These are phyloP conservation scores for Suillus bovinus DNA, from an alignment of 768 basidiomycete genomes.

Conservation along the genomic window DNA sequence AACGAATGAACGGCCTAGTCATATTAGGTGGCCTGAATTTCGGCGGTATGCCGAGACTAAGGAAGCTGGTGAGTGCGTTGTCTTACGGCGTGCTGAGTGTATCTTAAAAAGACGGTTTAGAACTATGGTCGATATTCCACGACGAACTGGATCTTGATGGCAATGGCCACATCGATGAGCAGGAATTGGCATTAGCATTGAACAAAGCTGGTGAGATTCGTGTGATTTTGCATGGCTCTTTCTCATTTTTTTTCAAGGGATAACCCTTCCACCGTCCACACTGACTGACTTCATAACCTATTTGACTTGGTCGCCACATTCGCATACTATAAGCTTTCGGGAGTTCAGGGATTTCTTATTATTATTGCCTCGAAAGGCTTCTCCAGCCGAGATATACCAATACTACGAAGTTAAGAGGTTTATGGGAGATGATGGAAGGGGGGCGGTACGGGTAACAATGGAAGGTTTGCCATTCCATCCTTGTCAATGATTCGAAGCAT, in stretches of 20 bases:
- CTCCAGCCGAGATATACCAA: slow-evolving; percentile 81
- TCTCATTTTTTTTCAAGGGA: slow-evolving; percentile 50
- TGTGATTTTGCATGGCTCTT: slow-evolving; percentile 21
- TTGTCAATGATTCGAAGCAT: slow-evolving; percentile 19
- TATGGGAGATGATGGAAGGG: slow-evolving; percentile 74
- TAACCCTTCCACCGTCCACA: slow-evolving; percentile 66
- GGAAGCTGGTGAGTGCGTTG: slow-evolving; percentile 65
- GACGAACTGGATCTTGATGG: slow-evolving; percentile 88
- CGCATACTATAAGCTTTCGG: slow-evolving; percentile 71
- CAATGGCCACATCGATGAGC: slow-evolving; percentile 76
- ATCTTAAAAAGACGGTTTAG: slow-evolving; percentile 39
- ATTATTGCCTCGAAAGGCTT: slow-evolving; percentile 78
- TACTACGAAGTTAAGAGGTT: slow-evolving; percentile 74
- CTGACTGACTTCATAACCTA: slow-evolving; percentile 79
- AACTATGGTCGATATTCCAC: slow-evolving; percentile 91
- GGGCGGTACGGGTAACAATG: slow-evolving; percentile 81
- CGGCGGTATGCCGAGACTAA: slow-evolving; percentile 75
- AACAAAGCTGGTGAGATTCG: slow-evolving; percentile 61
- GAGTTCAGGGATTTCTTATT: slow-evolving; percentile 92
- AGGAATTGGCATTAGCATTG: slow-evolving; percentile 62
- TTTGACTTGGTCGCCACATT: slow-evolving; percentile 70
- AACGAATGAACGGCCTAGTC: slow-evolving; percentile 40
- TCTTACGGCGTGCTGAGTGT: slow-evolving; percentile 13
- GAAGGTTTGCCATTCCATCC: slow-evolving; percentile 59
- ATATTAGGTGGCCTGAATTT: slow-evolving; percentile 73